Conservation (phyloP, 2,329 filamentous ascomycete species). For the Colletotrichum incanum region DNA sequence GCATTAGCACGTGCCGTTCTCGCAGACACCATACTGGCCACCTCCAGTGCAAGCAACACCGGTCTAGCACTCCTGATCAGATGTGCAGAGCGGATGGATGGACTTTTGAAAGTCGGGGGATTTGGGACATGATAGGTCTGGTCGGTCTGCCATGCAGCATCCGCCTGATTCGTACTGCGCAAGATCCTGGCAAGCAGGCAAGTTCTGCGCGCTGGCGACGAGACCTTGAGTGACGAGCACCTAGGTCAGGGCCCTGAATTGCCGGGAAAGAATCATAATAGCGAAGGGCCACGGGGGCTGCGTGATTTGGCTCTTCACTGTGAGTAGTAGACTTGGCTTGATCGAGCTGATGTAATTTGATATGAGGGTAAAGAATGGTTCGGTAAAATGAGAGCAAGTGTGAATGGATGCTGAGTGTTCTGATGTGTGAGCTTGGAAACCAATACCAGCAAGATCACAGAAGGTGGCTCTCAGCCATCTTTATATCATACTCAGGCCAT, state of each 20-base stretch:
- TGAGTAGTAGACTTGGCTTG: neutral
- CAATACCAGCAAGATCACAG: neutral
- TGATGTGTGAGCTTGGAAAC: neutral
- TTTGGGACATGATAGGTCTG: neutral
- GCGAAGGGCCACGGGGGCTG: no score
- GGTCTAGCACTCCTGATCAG: neutral
- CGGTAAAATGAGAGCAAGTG: neutral
- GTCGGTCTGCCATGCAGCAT: conserved; percentile 1
- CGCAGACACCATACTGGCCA: no score
- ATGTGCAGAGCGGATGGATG: neutral
- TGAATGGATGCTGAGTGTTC: neutral
- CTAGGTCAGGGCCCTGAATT: neutral
- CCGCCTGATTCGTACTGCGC: conserved; percentile 2
- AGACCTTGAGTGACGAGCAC: neutral
- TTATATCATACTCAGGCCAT: neutral
- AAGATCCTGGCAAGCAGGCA: neutral
- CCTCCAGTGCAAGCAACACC: neutral
- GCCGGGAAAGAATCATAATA: neutral
- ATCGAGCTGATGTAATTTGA: neutral
- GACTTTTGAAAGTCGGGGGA: conserved; percentile 3
- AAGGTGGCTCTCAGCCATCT: neutral
- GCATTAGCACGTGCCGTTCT: neutral
- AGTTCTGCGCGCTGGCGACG: neutral
- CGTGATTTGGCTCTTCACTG: no score
- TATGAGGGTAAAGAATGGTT: neutral